Conservation (phyloP, 1,284 basidiomycete species). For the Austroboletus niveus region DNA sequence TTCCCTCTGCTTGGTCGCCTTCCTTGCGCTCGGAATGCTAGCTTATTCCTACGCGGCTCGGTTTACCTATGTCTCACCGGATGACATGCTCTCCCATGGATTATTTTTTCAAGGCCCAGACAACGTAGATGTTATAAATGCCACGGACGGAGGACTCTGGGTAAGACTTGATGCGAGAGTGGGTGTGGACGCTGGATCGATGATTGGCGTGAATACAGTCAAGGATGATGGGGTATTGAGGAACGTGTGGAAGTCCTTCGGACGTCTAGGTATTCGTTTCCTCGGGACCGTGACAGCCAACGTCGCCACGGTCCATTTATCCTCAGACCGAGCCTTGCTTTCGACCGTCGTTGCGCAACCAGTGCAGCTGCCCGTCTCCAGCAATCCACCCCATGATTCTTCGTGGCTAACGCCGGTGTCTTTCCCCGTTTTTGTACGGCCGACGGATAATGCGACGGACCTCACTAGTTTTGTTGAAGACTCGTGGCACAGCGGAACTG, state of each 20-base stretch:
- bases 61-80: slow-evolving; percentile 50
- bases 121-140: slow-evolving; percentile 56
- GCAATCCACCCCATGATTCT: slow-evolving; percentile 50
- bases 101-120: slow-evolving; percentile 60
- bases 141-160: slow-evolving; percentile 61
- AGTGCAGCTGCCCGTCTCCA: slow-evolving; percentile 55
- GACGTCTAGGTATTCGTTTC: slow-evolving; percentile 59
- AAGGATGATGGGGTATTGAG: slow-evolving; percentile 40
- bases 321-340: slow-evolving; percentile 43
- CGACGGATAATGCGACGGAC: slow-evolving; percentile 50
- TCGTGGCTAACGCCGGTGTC: slow-evolving; percentile 62
- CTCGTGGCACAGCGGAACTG: slow-evolving; percentile 55
- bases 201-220: slow-evolving; percentile 52
- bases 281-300: slow-evolving; percentile 57
- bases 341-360: slow-evolving; percentile 46
- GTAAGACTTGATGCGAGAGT: slow-evolving; percentile 53
- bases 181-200: slow-evolving; percentile 62
- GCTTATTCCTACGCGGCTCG: slow-evolving; percentile 63
- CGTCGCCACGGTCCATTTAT: slow-evolving; percentile 48
- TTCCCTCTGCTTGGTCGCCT: slow-evolving; percentile 40
- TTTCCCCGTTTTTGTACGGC: slow-evolving; percentile 49
- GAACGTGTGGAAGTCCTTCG: slow-evolving; percentile 59
- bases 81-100: slow-evolving; percentile 56
- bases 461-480: slow-evolving; percentile 53
- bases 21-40: slow-evolving; percentile 46